A percentile compares a stretch with the other conserved stretches of the same genome.
Evolutionary conservation across 768 basidiomycete species (phyloP).

Genomic region (Xanthoconium purpureum): DNA sequence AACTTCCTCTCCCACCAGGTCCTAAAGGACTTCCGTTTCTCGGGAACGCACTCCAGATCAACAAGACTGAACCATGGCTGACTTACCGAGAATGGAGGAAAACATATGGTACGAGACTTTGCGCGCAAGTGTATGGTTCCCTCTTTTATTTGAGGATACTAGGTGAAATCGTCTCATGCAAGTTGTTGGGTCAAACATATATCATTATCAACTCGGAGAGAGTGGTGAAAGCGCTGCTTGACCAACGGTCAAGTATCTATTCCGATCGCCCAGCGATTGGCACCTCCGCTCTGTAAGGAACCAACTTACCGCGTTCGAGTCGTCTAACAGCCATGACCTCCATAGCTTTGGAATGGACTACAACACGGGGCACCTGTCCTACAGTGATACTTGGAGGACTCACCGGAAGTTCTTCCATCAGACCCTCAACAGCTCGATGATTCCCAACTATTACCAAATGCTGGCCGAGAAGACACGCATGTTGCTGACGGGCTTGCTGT

Average conservation of each 20-base stretch:
- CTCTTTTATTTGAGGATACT: neutral
- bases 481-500: slow-evolving; percentile 11
- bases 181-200: slow-evolving; percentile 19
- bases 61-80: slow-evolving; percentile 29
- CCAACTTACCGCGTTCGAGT: neutral
- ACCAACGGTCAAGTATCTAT: slow-evolving; percentile 26
- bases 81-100: slow-evolving; percentile 32
- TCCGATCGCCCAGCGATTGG: slow-evolving; percentile 18
- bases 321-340: neutral
- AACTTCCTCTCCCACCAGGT: slow-evolving; percentile 27
- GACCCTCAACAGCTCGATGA: slow-evolving; percentile 8
- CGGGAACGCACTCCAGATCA: slow-evolving; percentile 26
- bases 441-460: slow-evolving; percentile 11
- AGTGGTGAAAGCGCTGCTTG: slow-evolving; percentile 21
- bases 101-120: slow-evolving; percentile 26
- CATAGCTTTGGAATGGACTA: slow-evolving; percentile 25
- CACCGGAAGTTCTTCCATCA: slow-evolving; percentile 20
- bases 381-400: slow-evolving; percentile 14
- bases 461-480: slow-evolving; percentile 2
- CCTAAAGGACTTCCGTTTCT: slow-evolving; percentile 28
- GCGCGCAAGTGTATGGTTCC: neutral
- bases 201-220: slow-evolving; percentile 25
- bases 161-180: slow-evolving; percentile 24
- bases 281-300: slow-evolving; percentile 6
- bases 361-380: slow-evolving; percentile 20